Evolutionary conservation across 495 filamentous ascomycete genomes (phyloP).

Genomic region (Patellaria atrata): DNA sequence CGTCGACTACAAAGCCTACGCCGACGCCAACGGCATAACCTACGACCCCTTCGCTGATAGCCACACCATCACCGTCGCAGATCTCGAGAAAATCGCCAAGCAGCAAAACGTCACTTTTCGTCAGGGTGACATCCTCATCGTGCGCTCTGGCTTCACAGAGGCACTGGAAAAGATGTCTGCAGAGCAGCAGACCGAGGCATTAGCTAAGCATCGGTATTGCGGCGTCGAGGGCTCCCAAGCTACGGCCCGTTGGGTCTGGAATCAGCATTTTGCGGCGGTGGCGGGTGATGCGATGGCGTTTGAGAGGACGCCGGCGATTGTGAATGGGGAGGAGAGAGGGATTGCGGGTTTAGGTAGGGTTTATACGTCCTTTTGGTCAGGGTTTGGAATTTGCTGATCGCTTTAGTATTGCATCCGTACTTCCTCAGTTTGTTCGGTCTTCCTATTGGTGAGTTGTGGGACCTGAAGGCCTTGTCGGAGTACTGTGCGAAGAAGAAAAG

Average conservation of each 20-base stretch:
- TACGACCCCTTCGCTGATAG: constrained; percentile 27
- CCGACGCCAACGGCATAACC: constrained; percentile 23
- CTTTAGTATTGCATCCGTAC: too few species aligned
- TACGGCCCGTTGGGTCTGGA: constrained; percentile 38
- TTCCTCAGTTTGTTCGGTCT: too few species aligned
- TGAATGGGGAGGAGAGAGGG: too few species aligned
- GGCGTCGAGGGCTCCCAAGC: constrained; percentile 21
- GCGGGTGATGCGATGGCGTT: constrained; percentile 37
- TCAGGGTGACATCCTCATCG: constrained; percentile 33
- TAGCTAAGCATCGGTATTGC: constrained; percentile 12
- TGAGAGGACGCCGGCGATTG: constrained; percentile 27
- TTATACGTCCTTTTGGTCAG: too few species aligned
- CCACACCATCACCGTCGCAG: constrained; percentile 24
- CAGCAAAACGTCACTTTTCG: constrained; percentile 29
- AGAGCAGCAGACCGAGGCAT: constrained; percentile 22
- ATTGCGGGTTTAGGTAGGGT: too few species aligned
- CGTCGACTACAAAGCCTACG: constrained; percentile 40
- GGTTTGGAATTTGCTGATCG: too few species aligned
- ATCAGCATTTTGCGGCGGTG: constrained; percentile 39
- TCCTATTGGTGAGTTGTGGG: too few species aligned
- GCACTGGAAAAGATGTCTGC: constrained; percentile 20
- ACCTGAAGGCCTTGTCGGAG: too few species aligned
- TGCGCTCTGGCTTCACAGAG: constrained; percentile 34
- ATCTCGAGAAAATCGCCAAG: constrained; percentile 22
- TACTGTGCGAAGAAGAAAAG: too few species aligned